phyloP scores from a whole-genome alignment of 192 early-diverging fungal species.

The Coemansia sp. region DNA sequence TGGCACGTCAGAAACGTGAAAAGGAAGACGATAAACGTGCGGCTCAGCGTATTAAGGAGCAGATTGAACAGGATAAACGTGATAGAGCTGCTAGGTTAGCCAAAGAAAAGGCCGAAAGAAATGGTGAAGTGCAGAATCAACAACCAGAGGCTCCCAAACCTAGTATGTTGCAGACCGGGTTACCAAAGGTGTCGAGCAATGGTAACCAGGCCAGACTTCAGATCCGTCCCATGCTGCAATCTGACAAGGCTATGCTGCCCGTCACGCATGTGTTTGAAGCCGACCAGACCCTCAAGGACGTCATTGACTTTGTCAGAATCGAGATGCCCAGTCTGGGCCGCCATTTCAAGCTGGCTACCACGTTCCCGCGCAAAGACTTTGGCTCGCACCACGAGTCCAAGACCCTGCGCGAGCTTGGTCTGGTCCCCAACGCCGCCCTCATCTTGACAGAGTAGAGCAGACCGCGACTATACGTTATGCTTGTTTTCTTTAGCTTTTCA shows the following conservation, averaged over 20 bases:
- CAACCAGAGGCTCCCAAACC: too few relatives aligned
- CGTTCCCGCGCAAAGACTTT: conserved; percentile 66
- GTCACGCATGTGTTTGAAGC: conserved; percentile 59
- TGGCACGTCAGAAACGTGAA: conserved; percentile 58
- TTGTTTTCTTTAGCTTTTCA: too few relatives aligned
- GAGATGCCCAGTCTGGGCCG: conserved; percentile 20
- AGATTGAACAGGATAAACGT: conserved; percentile 66
- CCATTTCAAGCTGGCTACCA: conserved; percentile 56
- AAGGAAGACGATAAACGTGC: conserved; percentile 67
- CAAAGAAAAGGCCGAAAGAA: conserved; percentile 34
- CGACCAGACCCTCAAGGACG: conserved; percentile 52
- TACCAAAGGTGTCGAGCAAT: conserved; percentile 24
- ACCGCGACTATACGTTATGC: too few relatives aligned
- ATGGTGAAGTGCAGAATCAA: not conserved
- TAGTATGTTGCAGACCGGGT: conserved; percentile 21
- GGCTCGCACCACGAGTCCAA: conserved; percentile 49
- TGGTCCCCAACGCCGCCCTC: conserved; percentile 63
- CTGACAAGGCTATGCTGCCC: conserved; percentile 37
- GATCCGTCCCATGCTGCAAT: conserved; percentile 54
- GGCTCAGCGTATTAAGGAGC: conserved; percentile 54
- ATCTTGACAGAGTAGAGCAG: conserved; percentile 42
- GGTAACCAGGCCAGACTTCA: conserved; percentile 59
- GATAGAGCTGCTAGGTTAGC: conserved; percentile 56
- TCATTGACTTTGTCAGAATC: conserved; percentile 52
- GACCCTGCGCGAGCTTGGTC: conserved; percentile 61